Base-by-base conservation (phyloP, 306 rosid species). In the Begonia fuchsioides region DNA sequence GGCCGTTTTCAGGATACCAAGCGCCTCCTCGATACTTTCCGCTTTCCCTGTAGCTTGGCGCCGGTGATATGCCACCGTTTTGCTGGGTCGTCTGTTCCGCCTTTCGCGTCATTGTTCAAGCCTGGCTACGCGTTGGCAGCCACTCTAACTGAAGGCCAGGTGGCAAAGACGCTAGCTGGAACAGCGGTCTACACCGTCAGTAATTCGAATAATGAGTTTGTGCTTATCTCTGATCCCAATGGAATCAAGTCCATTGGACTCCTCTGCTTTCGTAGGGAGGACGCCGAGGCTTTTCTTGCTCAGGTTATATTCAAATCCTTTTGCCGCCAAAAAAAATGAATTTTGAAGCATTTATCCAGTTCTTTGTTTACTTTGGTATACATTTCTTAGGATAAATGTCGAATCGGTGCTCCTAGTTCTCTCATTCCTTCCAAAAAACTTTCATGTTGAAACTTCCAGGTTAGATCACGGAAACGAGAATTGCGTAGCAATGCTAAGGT, bases 171-270 rank as follows among this genome's bases (percentile, higher is more conserved):
- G 57, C 77, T 90, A 14, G 55, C 64, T 47, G 98, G 98, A 55
- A 90, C 98, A 32, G 70, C 80, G 8, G 94, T 90, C 54, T 90
- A 70, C 63, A 81, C 94, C 9, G 94, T 90, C 43, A 90, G 98
- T 72, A 85, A 82, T 67, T 75, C 95, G 55, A 82, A 81, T 68
- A 90, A 84, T 54, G 98, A 90, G 66, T 90, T 90, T 41, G 98
- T 90, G 62, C 94, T 90, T 11, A 79, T 90, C 15, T 85, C 98
- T 44, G 92, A 85, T 53, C 69, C 82, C 18, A 71, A 72, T 19
- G 92, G 81, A 15, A 71, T 65, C 40, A 90, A 79, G 77, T 90
- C 98, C 14, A 79, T 90, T 52, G 87, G 92, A 12, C 64, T 90
- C 60, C 95, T 90, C 10, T 90, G 98, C 76, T 90, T 85, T 64